Evolutionary conservation across 306 rosid genomes (phyloP).

Genomic region (Psophocarpus tetragonolobus): DNA sequence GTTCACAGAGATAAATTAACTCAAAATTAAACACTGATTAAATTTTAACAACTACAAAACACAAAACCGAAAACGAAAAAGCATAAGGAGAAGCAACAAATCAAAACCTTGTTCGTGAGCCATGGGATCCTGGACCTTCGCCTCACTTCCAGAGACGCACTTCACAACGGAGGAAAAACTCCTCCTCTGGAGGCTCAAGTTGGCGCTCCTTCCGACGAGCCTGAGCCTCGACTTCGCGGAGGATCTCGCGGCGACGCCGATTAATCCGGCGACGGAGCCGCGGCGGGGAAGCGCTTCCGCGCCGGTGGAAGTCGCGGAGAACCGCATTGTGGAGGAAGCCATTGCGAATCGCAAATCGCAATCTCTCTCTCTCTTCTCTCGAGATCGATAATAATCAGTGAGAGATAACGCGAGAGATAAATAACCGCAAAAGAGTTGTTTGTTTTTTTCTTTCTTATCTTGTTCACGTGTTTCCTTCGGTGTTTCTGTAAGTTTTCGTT

Average conservation of each 20-base stretch:
- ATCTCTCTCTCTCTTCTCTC: conserved; percentile 9
- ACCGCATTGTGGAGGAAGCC: conserved; percentile 71
- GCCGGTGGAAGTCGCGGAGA: conserved; percentile 44
- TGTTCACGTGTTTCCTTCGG: conserved; percentile 15
- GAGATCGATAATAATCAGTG: conserved; percentile 9
- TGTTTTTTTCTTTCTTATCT: conserved; percentile 1
- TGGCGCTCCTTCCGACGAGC: conserved; percentile 38
- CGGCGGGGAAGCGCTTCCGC: conserved; percentile 42
- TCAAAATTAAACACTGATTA: not conserved
- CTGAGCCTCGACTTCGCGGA: conserved; percentile 49
- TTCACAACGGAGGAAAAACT: conserved; percentile 47
- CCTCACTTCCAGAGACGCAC: conserved; percentile 57
- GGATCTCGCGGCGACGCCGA: conserved; percentile 41
- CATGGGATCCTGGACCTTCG: conserved; percentile 49
- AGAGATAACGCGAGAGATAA: not conserved
- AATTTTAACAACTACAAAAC: not conserved
- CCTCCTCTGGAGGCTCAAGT: not conserved
- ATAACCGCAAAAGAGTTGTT: not conserved
- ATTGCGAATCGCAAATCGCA: conserved; percentile 18
- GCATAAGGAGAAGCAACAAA: not conserved
- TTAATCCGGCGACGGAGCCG: conserved; percentile 44
- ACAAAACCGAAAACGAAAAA: not conserved
- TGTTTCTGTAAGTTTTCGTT: not conserved
- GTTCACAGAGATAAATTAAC: not conserved
- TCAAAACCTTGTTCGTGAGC: conserved; percentile 55